Base-by-base conservation (phyloP, 768 basidiomycete species). In the Brasilioporus rufonigricans region DNA sequence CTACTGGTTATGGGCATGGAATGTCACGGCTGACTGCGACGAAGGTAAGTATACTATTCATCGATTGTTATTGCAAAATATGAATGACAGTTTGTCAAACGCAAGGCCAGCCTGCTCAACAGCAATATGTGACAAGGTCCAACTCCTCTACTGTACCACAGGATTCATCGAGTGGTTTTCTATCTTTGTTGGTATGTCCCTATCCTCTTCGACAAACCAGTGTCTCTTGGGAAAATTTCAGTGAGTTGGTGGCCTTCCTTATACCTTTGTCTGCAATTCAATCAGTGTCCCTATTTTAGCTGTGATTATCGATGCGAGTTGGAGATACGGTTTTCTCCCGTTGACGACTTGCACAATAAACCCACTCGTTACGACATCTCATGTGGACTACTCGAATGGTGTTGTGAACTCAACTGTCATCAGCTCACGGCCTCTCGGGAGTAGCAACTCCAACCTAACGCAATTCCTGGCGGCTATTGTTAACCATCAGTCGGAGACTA, bases 261-360 rank as follows among this genome's bases (percentile, higher is more conserved):
- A 11, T 29, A 4, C 5, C 9, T 31, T 35, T 18, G 27, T 29
- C 18, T n/a, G 19, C 5, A n/a, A 29, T 21, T 8, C 16, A 35
- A 23, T 7, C 11, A 5, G 11, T 5, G 13, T 10, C 14, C 1
- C 16, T 44, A 2, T 19, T 46, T 38, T 18, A 50, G 58, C 36
- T 5, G 31, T 57, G 38, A 16, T 19, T 13, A 51, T 43, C 21
- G 27, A 52, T 44, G 44, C 38, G n/a, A 56, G 31, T 21, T 43
- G 56, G 50, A 64, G 50, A 40, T 65, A 64, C 26, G 3, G 8
- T 31, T 65, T 64, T 14, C 48, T 64, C 45, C 59, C 45, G 1
- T n/a, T 40, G 7, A 48, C 32, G 12, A 9, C 53, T 7, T 64
- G 62, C 43, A 23, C 29, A 19, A 52, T 65, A 13, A 38, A 38